phyloP scores from a whole-genome alignment of 257 asterid genomes.

The Plantago elongata region DNA sequence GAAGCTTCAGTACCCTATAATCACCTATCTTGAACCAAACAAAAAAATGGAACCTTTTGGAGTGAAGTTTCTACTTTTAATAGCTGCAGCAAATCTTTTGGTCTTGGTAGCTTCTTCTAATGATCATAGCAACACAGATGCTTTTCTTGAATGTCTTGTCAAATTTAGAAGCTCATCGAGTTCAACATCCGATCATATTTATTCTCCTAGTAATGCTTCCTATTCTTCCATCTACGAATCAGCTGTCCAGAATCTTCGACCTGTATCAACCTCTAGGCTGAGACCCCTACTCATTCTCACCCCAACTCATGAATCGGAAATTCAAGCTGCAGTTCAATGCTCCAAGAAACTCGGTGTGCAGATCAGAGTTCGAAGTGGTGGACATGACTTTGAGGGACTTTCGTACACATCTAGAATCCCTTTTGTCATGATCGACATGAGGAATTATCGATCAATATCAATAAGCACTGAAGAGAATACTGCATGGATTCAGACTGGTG shows the following conservation, averaged over 20 bases:
- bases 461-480: constrained; percentile 22
- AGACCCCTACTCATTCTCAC: constrained; percentile 12
- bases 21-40: no score
- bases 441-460: constrained; percentile 25
- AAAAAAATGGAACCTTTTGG: neutral
- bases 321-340: constrained; percentile 18
- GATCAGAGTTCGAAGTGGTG: constrained; percentile 13
- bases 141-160: neutral
- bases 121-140: neutral
- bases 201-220: constrained; percentile 2
- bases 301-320: constrained; percentile 16
- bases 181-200: neutral
- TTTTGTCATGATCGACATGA: constrained; percentile 33
- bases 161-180: neutral
- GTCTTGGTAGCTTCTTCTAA: neutral
- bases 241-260: neutral
- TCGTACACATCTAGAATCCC: constrained; percentile 28
- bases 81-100: neutral
- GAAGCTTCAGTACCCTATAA: no score
- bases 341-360: constrained; percentile 23
- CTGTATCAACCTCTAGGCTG: neutral
- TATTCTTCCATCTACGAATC: constrained; percentile 1
- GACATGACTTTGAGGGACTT: constrained; percentile 35
- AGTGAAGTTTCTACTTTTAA: neutral
- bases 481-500: constrained; percentile 44